Base-by-base conservation (phyloP, 2,329 filamentous ascomycete species). In the Cryphonectria naterciae region DNA sequence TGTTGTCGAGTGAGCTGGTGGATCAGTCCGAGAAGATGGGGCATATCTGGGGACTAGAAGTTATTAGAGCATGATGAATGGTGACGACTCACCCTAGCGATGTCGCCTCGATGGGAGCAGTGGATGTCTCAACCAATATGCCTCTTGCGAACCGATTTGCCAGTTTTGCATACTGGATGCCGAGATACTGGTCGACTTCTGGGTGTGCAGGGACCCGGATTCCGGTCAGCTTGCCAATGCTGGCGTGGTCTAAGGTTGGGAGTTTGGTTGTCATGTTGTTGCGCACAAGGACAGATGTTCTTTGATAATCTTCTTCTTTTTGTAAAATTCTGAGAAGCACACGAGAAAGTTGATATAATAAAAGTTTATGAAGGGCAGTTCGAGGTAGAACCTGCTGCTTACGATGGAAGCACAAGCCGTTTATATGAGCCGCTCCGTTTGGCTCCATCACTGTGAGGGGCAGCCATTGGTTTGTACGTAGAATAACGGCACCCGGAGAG, bases 61-160 rank as follows among this genome's bases (percentile, higher is more conserved):
- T 3, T 11, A 39, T 3, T 11, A 39, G 39, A 61, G 17, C 37
- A 10, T 2, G 19, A 22, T 25, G 11, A 54, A 25, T 10, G 52
- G 32, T n/a, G 10, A 39, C 37, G 4, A 68, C 74, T 74, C 68
- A 82, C 80, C 81, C 82, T 70, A 80, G 74, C n/a, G 70, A 74
- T 5, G 77, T 80, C 8, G 81, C 81, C 68, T 81, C 77, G 1
- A 76, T 22, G 7, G 71, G 60, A 32, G n/a, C 60, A 0, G 56
- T 37, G 28, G 73, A 65, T n/a, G 54, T 70, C 22, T 73, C 70
- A 8, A 71, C 62, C 46, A 73, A 54, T 22, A 61, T 68, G 4
- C 70, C 72, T 19, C 74, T 68, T 11, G 73, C 70, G 17, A 77
- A 75, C 22, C 70, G 65, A 61, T 77, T 67, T 7, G 70, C 25